Evolutionary conservation across 1,284 basidiomycete species (phyloP), one percentile per base, ranked within the genome.

Genomic region (Apiotrichum sp.): DNA sequence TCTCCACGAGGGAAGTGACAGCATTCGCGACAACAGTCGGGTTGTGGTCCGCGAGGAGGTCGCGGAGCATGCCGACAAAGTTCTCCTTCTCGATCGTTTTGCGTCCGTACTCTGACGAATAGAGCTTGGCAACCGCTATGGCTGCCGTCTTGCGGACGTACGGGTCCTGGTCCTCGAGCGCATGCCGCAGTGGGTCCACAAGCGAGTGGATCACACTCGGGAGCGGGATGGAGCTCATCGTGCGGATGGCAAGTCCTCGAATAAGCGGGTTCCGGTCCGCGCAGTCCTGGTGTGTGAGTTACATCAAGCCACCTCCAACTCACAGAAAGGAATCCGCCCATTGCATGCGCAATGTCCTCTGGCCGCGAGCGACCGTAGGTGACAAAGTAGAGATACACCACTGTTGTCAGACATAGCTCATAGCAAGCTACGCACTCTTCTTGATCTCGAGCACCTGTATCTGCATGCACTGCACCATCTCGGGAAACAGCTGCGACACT

Each of bases 141-240:
- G 93, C 93, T 0, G 92, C 93, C 4, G 93, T 98, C 80, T 97
- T 98, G 68, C 93, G 84, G 34, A 98, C 93, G 73, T 98, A 98
- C 2, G 96, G 93, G 71, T 96, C 96, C 62, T 93, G 89, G 76
- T 98, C 95, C 43, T 85, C 82, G 47, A 98, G 78, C 59, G 88
- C 89, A 70, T 93, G 92, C 70, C 90, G 86, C n/a, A 98, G 79
- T 0, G 95, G 95, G 73, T 96, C 92, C 57, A 88, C 88, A 31
- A 98, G 82, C 73, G 96, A 93, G 78, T 96, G 90, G 75, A 98
- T 93, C 72, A 98, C 96, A 80, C 93, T 93, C 73, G 97, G 93
- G 3, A 93, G 89, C 36, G 93, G 88, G 51, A 98, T 80, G 66
- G 90, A 93, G 35, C 91, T 92, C 95, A 98, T 98, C 3, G 93